Evolutionary conservation across 192 early-diverging fungal species (phyloP).

Genomic region (Coemansia umbellata): DNA sequence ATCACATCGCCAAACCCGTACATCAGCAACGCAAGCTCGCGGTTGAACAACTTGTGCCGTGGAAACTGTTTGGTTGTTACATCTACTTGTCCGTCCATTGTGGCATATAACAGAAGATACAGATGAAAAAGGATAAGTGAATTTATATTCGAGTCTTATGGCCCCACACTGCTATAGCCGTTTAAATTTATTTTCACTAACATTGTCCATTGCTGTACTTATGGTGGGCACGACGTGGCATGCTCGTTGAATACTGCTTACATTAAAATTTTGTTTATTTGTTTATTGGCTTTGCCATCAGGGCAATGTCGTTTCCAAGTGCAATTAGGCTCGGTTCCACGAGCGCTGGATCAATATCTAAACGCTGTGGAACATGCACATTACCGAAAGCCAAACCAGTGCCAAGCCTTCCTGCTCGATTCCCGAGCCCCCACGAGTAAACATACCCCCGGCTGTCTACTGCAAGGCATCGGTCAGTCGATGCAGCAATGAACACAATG

Average conservation of each 20-base stretch:
- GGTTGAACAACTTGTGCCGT: conserved; percentile 40
- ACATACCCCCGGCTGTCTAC: conserved; percentile 12
- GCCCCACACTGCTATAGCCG: too few relatives aligned
- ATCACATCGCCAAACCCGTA: conserved; percentile 43
- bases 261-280: too few relatives aligned
- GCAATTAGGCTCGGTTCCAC: conserved; percentile 18
- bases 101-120: background rate
- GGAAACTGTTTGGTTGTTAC: conserved; percentile 45
- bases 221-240: too few relatives aligned
- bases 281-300: conserved; percentile 25
- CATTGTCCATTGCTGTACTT: too few relatives aligned
- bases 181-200: too few relatives aligned
- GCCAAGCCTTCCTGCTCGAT: conserved; percentile 30
- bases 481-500: conserved; percentile 53
- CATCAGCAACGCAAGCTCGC: conserved; percentile 44
- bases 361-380: conserved; percentile 8
- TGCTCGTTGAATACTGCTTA: too few relatives aligned
- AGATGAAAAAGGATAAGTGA: too few relatives aligned
- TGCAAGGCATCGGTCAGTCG: conserved; percentile 53
- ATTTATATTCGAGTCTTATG: too few relatives aligned
- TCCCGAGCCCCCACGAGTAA: conserved; percentile 45
- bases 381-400: conserved; percentile 8
- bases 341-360: conserved; percentile 5
- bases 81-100: conserved; percentile 41
- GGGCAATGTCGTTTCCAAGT: conserved; percentile 42